Evolutionary conservation across 108 stramenopile species (phyloP).

Genomic region (Pseudonitzschia multistriata): DNA sequence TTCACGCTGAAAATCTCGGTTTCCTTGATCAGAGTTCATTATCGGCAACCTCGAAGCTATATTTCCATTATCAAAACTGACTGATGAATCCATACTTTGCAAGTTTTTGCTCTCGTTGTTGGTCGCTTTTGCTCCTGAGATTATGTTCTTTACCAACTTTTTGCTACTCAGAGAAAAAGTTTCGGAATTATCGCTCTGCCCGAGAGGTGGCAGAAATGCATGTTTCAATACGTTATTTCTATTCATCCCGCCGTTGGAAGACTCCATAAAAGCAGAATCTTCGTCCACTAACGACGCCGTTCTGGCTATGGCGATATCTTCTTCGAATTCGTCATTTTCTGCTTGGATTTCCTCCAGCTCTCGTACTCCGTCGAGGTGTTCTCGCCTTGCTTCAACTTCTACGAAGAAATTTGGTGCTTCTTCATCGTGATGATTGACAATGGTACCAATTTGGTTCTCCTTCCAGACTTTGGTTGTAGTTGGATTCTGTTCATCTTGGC

Average conservation of each 20-base stretch:
- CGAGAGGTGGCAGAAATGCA: neutral
- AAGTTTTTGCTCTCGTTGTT: neutral
- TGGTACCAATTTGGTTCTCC: neutral
- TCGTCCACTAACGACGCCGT: constrained; percentile 23
- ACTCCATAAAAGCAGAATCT: constrained; percentile 31
- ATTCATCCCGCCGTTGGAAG: neutral
- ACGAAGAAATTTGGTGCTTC: constrained; percentile 18
- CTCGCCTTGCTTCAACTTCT: constrained; percentile 24
- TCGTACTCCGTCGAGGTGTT: constrained; percentile 16
- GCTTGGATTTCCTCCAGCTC: constrained; percentile 27
- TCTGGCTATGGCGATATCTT: constrained; percentile 11
- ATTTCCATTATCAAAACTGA: neutral
- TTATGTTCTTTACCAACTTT: neutral
- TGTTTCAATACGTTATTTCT: neutral
- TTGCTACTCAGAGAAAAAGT: neutral
- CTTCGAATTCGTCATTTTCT: neutral
- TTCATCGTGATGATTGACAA: neutral
- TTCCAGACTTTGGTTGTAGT: neutral
- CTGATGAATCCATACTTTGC: neutral
- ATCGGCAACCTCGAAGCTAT: neutral
- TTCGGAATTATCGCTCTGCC: neutral
- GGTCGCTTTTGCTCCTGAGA: neutral
- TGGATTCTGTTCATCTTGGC: neutral
- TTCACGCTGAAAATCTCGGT: neutral
- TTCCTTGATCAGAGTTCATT: neutral